Evolutionary conservation across 1,284 basidiomycete species (phyloP), one percentile per base, ranked within the genome.

Genomic region (Ganoderma resinaceum): DNA sequence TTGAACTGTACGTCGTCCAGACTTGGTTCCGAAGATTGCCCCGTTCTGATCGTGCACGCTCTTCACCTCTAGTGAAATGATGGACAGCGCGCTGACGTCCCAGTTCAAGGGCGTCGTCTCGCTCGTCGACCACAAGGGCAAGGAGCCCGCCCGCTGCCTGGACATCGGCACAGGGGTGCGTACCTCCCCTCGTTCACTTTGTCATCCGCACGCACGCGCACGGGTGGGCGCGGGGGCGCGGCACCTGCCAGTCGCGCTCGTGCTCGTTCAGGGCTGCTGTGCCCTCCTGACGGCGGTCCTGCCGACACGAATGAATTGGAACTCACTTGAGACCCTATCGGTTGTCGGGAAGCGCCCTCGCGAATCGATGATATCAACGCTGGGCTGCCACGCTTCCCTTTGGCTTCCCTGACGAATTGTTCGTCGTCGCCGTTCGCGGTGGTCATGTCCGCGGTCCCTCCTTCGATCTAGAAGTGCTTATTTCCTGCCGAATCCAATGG

Each of bases 111-210:
- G 84, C 61, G 86, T 86, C 33, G 83, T 86, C 14, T 87, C 87
- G 23, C 86, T 88, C 70, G 83, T 87, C 58, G 82, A 86, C 69
- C 88, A 89, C 74, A 76, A 80, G 65, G 81, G 80, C 52, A 74
- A 77, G 59, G 77, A 75, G 65, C 90, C 89, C 35, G 76, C 80
- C 55, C 83, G 82, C 43, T 86, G 83, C 14, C 80, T 91, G 61
- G 90, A 91, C 79, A 80, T 91, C 7, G 90, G 90, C 20, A 91
- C 90, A 71, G 90, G 90, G 68, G 90, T 91, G 78, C 52, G 87
- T 82, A 23, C 37, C 58, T 26, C 1, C 23, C 37, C 37, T 23
- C 37, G 23, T 40, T 16, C 20, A 40, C 58, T 38, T 38, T 16
- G 33, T 20, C 26, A 9, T 37, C 20, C 11, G 18, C 57, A 23